Evolutionary conservation across 768 basidiomycete species (phyloP).

Genomic region (Hericium coralloides): DNA sequence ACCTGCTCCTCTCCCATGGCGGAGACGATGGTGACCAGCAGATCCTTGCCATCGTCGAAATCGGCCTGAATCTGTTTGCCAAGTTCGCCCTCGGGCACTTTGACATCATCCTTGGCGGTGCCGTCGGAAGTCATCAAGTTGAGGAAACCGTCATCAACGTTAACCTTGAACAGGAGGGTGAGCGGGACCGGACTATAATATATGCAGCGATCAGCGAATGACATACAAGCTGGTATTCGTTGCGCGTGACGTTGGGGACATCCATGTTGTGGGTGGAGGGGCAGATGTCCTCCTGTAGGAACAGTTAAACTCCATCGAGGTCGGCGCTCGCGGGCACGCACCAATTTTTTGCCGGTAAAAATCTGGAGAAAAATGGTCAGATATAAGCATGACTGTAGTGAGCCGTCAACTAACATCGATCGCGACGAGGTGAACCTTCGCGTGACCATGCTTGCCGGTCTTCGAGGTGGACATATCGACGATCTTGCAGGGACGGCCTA

Average conservation of each 20-base stretch:
- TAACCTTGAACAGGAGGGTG: slow-evolving; percentile 37
- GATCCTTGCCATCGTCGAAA: slow-evolving; percentile 84
- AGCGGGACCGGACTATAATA: not conserved
- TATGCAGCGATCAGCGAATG: slow-evolving; percentile 4
- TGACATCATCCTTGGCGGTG: slow-evolving; percentile 84
- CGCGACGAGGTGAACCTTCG: slow-evolving; percentile 96
- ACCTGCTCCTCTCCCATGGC: slow-evolving; percentile 94
- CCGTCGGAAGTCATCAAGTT: slow-evolving; percentile 88
- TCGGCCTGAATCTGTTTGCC: slow-evolving; percentile 58
- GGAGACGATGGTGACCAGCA: slow-evolving; percentile 75
- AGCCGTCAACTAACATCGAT: slow-evolving; percentile 64
- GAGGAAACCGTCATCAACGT: slow-evolving; percentile 92
- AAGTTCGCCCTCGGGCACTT: slow-evolving; percentile 77
- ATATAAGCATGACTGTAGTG: not conserved
- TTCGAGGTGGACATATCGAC: slow-evolving; percentile 16
- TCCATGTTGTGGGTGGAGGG: slow-evolving; percentile 99
- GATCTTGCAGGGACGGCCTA: slow-evolving; percentile 14
- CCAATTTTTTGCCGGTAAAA: slow-evolving; percentile 97
- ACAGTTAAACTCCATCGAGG: slow-evolving; percentile 1
- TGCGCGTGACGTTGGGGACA: slow-evolving; percentile 86
- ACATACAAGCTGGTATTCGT: slow-evolving; percentile 83
- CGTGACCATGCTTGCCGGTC: slow-evolving; percentile 99
- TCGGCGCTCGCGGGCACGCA: slow-evolving; percentile 29
- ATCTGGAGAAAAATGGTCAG: slow-evolving; percentile 47
- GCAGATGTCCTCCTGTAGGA: slow-evolving; percentile 76